Evolutionary conservation across 2,329 filamentous ascomycete species (phyloP).

Genomic region (Aspergillus japonicus): DNA sequence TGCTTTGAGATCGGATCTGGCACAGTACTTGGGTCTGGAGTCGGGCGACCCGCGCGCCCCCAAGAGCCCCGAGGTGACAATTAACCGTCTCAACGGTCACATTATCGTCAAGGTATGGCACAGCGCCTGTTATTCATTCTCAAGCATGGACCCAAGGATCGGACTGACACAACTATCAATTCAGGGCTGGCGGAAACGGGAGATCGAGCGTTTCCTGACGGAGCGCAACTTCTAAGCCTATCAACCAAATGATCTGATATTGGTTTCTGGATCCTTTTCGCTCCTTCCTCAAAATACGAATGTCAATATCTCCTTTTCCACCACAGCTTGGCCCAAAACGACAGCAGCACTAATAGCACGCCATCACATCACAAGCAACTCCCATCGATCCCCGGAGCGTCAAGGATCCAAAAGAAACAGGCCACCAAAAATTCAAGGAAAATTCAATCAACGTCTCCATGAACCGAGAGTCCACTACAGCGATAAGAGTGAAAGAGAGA

Average conservation of each 20-base stretch:
- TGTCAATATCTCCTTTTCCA: neutral
- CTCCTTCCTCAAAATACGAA: conserved; percentile 10
- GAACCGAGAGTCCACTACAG: neutral
- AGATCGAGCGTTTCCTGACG: conserved; percentile 50
- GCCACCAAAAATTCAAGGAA: neutral
- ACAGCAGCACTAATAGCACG: neutral
- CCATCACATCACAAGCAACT: neutral
- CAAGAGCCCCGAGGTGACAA: conserved; percentile 41
- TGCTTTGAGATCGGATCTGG: conserved; percentile 64
- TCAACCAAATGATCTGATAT: conserved; percentile 9
- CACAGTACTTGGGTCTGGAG: conserved; percentile 57
- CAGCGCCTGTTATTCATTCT: neutral
- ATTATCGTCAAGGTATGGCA: conserved; percentile 68
- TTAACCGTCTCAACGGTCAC: conserved; percentile 67
- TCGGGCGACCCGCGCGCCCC: conserved; percentile 40
- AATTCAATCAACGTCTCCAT: neutral
- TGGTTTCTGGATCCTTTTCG: conserved; percentile 5
- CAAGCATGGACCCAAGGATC: neutral
- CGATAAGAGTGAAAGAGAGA: conserved; percentile 1
- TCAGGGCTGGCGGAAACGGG: conserved; percentile 52
- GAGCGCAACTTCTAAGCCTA: conserved; percentile 44
- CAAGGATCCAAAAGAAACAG: neutral
- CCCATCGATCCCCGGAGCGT: neutral
- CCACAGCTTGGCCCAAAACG: neutral
- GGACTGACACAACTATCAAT: neutral